These are phyloP conservation scores for Gossypium trilobum DNA, from an alignment of 441 rosid species.

Conservation along the genomic window DNA sequence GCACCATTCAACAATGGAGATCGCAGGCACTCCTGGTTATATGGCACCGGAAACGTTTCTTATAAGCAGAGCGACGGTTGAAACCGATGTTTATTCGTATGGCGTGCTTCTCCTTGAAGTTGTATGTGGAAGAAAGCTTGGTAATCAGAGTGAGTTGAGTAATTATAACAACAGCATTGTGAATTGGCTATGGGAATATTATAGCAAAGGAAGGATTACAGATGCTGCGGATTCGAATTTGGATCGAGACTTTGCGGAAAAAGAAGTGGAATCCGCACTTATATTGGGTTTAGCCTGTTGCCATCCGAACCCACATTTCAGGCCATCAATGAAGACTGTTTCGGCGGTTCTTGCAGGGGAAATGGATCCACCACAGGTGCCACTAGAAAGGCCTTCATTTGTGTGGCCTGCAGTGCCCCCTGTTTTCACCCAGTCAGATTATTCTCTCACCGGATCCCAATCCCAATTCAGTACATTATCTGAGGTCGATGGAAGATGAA, in stretches of 20 bases:
- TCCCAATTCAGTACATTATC: conserved; percentile 28
- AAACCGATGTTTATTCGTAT: conserved; percentile 46
- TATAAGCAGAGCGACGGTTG: conserved; percentile 47
- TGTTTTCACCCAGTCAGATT: conserved; percentile 36
- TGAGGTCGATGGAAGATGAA: conserved; percentile 34
- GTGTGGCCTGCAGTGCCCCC: conserved; percentile 63
- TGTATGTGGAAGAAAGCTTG: conserved; percentile 46
- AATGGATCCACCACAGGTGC: conserved; percentile 40
- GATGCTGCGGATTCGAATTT: conserved; percentile 45
- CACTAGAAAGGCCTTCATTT: conserved; percentile 53
- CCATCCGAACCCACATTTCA: conserved; percentile 56
- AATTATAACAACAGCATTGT: conserved; percentile 48
- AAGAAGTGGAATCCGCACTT: conserved; percentile 39
- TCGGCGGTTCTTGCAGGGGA: conserved; percentile 55
- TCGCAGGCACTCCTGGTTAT: conserved; percentile 66
- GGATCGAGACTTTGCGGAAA: conserved; percentile 22
- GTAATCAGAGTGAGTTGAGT: conserved; percentile 20
- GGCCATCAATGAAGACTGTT: conserved; percentile 58
- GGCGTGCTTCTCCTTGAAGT: conserved; percentile 48
- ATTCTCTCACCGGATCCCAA: conserved; percentile 23
- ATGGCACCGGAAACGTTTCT: conserved; percentile 72
- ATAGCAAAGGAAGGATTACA: conserved; percentile 32
- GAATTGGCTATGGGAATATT: conserved; percentile 52
- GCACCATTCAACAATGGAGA: conserved; percentile 56
- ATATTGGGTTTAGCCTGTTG: conserved; percentile 67